phyloP scores from a whole-genome alignment of 345 rosid species.

The Kandelia obovata region DNA sequence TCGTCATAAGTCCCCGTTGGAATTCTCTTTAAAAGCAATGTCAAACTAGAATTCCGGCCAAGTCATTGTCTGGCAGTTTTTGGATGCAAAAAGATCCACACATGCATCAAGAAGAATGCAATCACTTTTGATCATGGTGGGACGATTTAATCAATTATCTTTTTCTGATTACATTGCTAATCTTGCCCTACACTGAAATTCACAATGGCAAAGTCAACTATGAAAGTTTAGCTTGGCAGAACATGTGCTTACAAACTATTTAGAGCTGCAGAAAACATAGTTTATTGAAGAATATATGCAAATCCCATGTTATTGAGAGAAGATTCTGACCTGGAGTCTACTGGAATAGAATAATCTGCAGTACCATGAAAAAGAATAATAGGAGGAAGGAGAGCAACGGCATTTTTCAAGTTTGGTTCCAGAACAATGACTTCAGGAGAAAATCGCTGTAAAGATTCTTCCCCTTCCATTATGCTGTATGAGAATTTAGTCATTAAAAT shows the following conservation, averaged over 20 bases:
- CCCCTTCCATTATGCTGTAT: slow-evolving; percentile 94
- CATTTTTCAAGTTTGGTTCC: slow-evolving; percentile 50
- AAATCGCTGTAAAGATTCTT: slow-evolving; percentile 63
- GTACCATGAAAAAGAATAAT: slow-evolving; percentile 85
- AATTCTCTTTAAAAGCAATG: too few species aligned
- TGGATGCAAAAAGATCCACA: not conserved
- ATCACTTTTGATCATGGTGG: not conserved
- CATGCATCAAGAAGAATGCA: not conserved
- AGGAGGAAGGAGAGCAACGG: slow-evolving; percentile 72
- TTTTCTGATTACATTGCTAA: not conserved
- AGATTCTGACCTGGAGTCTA: slow-evolving; percentile 73
- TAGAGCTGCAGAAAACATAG: not conserved
- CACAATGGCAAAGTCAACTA: not conserved
- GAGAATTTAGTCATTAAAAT: slow-evolving; percentile 13
- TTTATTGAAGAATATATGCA: not conserved
- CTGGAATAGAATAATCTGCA: slow-evolving; percentile 89
- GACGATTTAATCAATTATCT: not conserved
- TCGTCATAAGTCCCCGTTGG: too few species aligned
- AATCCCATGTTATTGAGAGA: not conserved
- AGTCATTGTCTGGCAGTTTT: too few species aligned
- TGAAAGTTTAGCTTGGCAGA: not conserved
- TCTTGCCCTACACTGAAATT: not conserved
- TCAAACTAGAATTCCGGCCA: too few species aligned
- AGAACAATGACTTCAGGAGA: slow-evolving; percentile 82
- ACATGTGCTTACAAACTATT: not conserved